Evolutionary conservation across 208 protist genomes (phyloP).

Genomic region (Vickermania ingenoplastis): DNA sequence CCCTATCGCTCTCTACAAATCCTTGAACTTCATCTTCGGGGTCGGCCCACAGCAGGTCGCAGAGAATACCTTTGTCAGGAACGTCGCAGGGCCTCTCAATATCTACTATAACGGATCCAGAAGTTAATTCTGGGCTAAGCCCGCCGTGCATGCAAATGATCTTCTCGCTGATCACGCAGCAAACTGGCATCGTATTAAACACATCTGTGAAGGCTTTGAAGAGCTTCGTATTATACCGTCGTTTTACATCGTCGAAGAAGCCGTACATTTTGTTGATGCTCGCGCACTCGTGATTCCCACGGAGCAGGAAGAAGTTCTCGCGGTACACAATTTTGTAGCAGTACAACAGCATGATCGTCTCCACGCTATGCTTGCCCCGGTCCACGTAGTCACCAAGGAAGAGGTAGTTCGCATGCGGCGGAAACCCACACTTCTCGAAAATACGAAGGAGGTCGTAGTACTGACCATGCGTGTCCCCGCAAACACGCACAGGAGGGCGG

Average conservation of each 20-base stretch:
- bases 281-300: too few species aligned
- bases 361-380: too few species aligned
- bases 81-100: slow-evolving; percentile 94
- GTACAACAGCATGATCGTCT: slow-evolving; percentile 80
- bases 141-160: slow-evolving; percentile 98
- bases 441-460: too few species aligned
- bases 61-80: slow-evolving; percentile 95
- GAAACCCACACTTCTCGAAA: slow-evolving; percentile 98
- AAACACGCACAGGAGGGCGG: slow-evolving; percentile 77
- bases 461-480: too few species aligned
- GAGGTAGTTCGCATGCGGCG: slow-evolving; percentile 98
- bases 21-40: slow-evolving; percentile 88
- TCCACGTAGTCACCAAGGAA: too few species aligned
- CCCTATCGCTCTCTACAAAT: slow-evolving; percentile 90
- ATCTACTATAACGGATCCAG: slow-evolving; percentile 83
- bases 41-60: slow-evolving; percentile 98
- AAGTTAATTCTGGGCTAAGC: slow-evolving; percentile 91
- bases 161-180: slow-evolving; percentile 96
- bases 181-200: slow-evolving; percentile 97
- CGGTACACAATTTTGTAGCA: slow-evolving; percentile 96
- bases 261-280: too few species aligned
- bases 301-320: slow-evolving; percentile 98
- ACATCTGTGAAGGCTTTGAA: slow-evolving; percentile 98
- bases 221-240: slow-evolving; percentile 91
- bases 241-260: slow-evolving; percentile 96